phyloP scores from a whole-genome alignment of 2,329 filamentous ascomycete genomes.

The Dichotomopilus funicola region DNA sequence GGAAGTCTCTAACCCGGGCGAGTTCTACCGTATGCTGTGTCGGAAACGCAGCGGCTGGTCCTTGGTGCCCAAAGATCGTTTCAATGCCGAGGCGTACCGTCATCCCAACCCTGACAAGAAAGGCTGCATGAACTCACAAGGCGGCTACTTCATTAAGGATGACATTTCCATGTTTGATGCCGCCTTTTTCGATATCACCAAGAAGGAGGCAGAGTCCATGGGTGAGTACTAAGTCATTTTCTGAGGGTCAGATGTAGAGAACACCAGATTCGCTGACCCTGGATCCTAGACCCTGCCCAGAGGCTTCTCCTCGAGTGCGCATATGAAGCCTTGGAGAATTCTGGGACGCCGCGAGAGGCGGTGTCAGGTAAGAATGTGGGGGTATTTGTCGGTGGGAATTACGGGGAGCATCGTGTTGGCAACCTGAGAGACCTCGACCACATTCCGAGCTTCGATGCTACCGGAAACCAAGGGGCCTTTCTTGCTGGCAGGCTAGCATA shows the following conservation, averaged over 20 bases:
- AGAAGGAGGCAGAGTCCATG: slow-evolving; percentile 32
- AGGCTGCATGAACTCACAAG: slow-evolving; percentile 28
- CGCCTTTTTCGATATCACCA: slow-evolving; percentile 33
- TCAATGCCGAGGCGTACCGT: slow-evolving; percentile 30
- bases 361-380: slow-evolving; percentile 28
- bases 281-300: slow-evolving; percentile 26
- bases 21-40: slow-evolving; percentile 29
- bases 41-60: slow-evolving; percentile 27
- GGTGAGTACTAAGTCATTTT: slow-evolving; percentile 17
- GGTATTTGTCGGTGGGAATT: slow-evolving; percentile 29
- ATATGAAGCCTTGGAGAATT: slow-evolving; percentile 31
- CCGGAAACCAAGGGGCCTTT: slow-evolving; percentile 23
- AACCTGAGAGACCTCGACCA: slow-evolving; percentile 22
- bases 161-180: slow-evolving; percentile 29
- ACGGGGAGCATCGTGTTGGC: slow-evolving; percentile 18
- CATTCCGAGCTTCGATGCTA: slow-evolving; percentile 22
- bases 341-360: slow-evolving; percentile 27
- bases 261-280: background rate
- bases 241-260: background rate
- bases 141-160: slow-evolving; percentile 30
- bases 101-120: slow-evolving; percentile 31
- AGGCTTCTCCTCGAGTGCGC: slow-evolving; percentile 29
- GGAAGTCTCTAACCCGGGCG: slow-evolving; percentile 26
- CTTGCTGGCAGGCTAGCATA: slow-evolving; percentile 22
- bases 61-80: slow-evolving; percentile 28